phyloP scores from a whole-genome alignment of 2,329 filamentous ascomycete species.

The Penicillium oxalicum region DNA sequence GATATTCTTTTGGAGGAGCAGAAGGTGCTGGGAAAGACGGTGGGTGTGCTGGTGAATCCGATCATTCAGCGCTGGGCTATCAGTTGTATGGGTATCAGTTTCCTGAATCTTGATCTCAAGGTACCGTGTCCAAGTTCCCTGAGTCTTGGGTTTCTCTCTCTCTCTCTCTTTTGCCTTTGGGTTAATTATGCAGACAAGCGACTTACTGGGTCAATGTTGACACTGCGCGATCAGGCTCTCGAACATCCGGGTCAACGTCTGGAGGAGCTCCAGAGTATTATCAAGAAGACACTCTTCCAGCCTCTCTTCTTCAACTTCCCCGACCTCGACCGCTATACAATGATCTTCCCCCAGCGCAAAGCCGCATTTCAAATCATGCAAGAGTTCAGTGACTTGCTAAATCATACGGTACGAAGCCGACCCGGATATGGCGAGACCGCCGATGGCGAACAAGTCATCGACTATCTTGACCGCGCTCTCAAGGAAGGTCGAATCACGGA shows the following conservation, averaged over 20 bases:
- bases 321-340: slow-evolving; percentile 20
- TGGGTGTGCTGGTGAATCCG: slow-evolving; percentile 17
- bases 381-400: slow-evolving; percentile 20
- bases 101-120: slow-evolving; percentile 24
- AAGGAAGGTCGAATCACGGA: slow-evolving; percentile 26
- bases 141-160: too few species aligned
- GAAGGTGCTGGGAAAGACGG: neutral
- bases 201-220: neutral
- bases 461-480: slow-evolving; percentile 19
- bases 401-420: slow-evolving; percentile 8
- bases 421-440: neutral
- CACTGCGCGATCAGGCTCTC: slow-evolving; percentile 9
- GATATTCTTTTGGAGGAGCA: slow-evolving; percentile 21
- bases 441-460: slow-evolving; percentile 16
- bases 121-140: slow-evolving; percentile 3
- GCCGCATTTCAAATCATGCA: slow-evolving; percentile 20
- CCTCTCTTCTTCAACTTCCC: slow-evolving; percentile 25
- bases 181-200: neutral
- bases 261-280: slow-evolving; percentile 22
- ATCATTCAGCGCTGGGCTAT: slow-evolving; percentile 25
- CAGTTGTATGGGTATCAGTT: slow-evolving; percentile 22
- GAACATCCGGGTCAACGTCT: slow-evolving; percentile 19
- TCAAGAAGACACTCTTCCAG: slow-evolving; percentile 23
- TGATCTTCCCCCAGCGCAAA: slow-evolving; percentile 17
- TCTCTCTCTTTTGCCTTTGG: neutral